Base-by-base conservation (phyloP, 2,329 filamentous ascomycete species). In the Aotearoamyces nothofagi region DNA sequence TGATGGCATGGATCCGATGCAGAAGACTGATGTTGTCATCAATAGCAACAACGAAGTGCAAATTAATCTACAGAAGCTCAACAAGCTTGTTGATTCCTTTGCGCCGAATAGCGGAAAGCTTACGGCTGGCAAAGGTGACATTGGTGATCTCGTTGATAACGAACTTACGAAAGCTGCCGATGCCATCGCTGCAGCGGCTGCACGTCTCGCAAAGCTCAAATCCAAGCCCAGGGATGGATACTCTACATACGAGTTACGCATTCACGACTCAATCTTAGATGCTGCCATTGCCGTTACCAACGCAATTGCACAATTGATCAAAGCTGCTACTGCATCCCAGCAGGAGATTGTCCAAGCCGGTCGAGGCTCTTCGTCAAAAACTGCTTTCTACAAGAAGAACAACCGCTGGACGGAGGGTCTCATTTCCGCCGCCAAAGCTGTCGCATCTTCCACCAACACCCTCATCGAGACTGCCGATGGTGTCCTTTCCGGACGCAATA, bases 361-460 rank as follows among this genome's bases (percentile, higher is more conserved):
- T 5, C 77, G 81, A 12, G 90, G 90, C 19, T 79, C 77, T 15
- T 82, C 81, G 29, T 92, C 83, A 24, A 71, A 77, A 33, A 92
- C 86, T 2, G 84, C 86, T 14, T 98, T 98, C 55, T 98, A 98
- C 74, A 96, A 96, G 69, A 96, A 96, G 64, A 94, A 98, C 68
- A 98, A 96, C 58, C 73, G 90, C 29, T 98, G 90, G 90, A 98
- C 90, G 0, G 90, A 98, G 50, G 90, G 90, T 26, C 72, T 98
- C 35, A 94, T 98, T 50, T 93, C 83, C 20, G 90, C 90, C 1
- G 87, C 90, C 39, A 98, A 98, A 59, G 90, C 90, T 1, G 90
- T 98, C 11, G 90, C 90, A 3, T 69, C 69, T 2, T 92, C 84
- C 10, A 98, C 90, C 8, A 96, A 94, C 58, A 90, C 78, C 23